Conservation (phyloP, 768 basidiomycete species). For the Lactifluus piperatus region DNA sequence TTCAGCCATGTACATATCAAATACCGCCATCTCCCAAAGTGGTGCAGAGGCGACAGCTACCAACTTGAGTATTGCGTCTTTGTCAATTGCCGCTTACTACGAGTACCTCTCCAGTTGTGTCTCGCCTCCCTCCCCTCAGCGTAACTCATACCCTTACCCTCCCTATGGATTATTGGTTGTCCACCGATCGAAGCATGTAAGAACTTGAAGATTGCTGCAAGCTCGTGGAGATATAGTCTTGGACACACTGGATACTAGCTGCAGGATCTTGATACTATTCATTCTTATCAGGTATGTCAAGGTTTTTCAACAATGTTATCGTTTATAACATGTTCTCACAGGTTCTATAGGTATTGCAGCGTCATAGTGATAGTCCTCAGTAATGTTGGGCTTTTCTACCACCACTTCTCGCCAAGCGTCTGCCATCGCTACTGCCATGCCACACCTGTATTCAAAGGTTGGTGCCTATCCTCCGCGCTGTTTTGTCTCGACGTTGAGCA, state of each 20-base stretch:
- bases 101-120: slow-evolving; percentile 1
- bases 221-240: background rate
- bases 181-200: background rate
- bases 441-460: slow-evolving; percentile 56
- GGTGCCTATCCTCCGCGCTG: background rate
- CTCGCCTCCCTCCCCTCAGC: background rate
- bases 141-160: slow-evolving; percentile 2
- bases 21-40: background rate
- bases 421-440: slow-evolving; percentile 45
- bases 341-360: slow-evolving; percentile 33
- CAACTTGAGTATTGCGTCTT: slow-evolving; percentile 4
- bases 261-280: slow-evolving; percentile 1
- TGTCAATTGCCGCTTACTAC: slow-evolving; percentile 14
- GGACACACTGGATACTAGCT: background rate
- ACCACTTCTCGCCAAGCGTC: slow-evolving; percentile 34
- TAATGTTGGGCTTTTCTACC: slow-evolving; percentile 52
- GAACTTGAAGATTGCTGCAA: no score
- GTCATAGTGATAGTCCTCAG: slow-evolving; percentile 40
- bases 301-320: background rate
- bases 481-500: background rate
- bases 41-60: background rate
- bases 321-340: background rate
- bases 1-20: background rate
- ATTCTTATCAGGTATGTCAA: slow-evolving; percentile 10
- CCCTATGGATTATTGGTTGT: slow-evolving; percentile 11